phyloP scores from a whole-genome alignment of 441 rosid species.

The Macaranga tanarius region DNA sequence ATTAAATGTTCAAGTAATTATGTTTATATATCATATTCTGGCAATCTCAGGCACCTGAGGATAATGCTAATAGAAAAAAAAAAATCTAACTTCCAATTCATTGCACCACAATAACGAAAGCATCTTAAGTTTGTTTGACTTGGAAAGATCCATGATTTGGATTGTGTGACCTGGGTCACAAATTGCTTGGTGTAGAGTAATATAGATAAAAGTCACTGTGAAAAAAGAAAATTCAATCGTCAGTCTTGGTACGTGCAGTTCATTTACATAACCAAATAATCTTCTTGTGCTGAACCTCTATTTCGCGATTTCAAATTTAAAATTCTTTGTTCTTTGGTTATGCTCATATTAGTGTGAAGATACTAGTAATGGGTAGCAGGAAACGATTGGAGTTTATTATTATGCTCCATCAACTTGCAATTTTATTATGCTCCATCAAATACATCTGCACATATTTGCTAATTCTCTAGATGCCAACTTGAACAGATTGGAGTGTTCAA shows the following conservation, averaged over 20 bases:
- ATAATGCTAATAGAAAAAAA: neutral
- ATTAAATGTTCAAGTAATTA: neutral
- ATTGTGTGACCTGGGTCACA: neutral
- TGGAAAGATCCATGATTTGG: too few relatives aligned
- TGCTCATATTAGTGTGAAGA: neutral
- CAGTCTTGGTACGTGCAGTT: neutral
- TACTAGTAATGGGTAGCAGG: neutral
- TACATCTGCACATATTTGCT: neutral
- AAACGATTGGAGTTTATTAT: too few relatives aligned
- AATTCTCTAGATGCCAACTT: neutral
- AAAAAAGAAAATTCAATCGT: neutral
- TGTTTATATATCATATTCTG: neutral
- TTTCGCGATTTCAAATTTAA: neutral
- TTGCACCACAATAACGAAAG: neutral
- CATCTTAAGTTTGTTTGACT: neutral
- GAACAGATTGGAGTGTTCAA: conserved; percentile 88
- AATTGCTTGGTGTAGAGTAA: neutral
- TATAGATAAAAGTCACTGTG: neutral
- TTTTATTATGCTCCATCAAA: neutral
- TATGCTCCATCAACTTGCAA: neutral
- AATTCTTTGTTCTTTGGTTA: neutral
- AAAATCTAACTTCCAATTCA: neutral
- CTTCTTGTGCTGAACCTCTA: neutral
- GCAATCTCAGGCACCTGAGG: neutral
- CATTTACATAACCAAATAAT: neutral